phyloP scores from a whole-genome alignment of 1,284 basidiomycete genomes.

The Trametes hirsuta region DNA sequence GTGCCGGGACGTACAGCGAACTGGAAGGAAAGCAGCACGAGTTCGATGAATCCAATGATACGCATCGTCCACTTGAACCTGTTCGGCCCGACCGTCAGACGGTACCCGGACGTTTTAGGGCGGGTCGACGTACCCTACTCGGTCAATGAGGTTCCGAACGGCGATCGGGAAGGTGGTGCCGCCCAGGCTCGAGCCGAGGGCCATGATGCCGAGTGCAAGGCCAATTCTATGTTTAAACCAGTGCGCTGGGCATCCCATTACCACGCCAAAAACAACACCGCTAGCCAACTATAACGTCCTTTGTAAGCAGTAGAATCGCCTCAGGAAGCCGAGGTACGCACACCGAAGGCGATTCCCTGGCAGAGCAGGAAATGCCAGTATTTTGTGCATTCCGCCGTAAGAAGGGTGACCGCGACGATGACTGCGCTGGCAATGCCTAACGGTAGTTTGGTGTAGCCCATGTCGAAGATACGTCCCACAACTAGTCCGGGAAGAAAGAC shows the following conservation, averaged over 20 bases:
- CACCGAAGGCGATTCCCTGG: slow-evolving; percentile 50
- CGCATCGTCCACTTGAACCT: slow-evolving; percentile 69
- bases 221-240: slow-evolving; percentile 50
- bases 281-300: slow-evolving; percentile 30
- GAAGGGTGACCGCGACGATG: slow-evolving; percentile 48
- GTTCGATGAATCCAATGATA: slow-evolving; percentile 56
- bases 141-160: slow-evolving; percentile 42
- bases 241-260: slow-evolving; percentile 47
- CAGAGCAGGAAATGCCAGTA: slow-evolving; percentile 60
- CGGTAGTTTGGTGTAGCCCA: slow-evolving; percentile 50
- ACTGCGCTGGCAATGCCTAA: slow-evolving; percentile 36
- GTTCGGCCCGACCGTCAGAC: not conserved
- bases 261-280: slow-evolving; percentile 49
- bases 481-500: slow-evolving; percentile 52
- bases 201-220: slow-evolving; percentile 45
- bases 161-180: slow-evolving; percentile 48
- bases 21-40: slow-evolving; percentile 44
- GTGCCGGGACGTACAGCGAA: slow-evolving; percentile 40
- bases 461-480: slow-evolving; percentile 57
- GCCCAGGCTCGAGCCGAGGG: slow-evolving; percentile 47
- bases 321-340: slow-evolving; percentile 23
- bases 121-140: slow-evolving; percentile 36
- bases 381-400: slow-evolving; percentile 50
- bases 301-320: not conserved
- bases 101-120: not conserved